Base-by-base conservation (phyloP, 139 green algal species). In the Chlorella sp. region DNA sequence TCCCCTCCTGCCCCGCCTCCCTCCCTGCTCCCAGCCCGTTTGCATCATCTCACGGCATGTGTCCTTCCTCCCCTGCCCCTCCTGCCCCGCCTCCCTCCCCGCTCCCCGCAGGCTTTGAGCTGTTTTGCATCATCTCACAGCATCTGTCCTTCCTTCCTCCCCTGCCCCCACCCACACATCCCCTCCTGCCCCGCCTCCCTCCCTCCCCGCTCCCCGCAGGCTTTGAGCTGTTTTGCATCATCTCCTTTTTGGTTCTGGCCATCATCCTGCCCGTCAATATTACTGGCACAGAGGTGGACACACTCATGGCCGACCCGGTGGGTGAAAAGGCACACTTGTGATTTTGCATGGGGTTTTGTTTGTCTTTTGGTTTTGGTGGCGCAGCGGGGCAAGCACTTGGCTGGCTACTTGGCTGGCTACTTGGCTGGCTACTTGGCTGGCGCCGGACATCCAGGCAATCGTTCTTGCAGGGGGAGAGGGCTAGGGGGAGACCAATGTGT, bases 181-280 rank as follows among this genome's bases (percentile, higher is more conserved):
- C 24, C 64, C 64, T 28, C 64, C 5, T 14, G 11, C 64, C 22
- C 3, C 22, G 64, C 21, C 64, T 3, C 42, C 39, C 60, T 18
- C 0, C 82, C 36, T 7, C 39, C 36, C 30, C 48, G 28, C 48
- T 34, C 18, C 40, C 12, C 21, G 21, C 69, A 89, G 85, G 68
- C 42, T 82, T 89, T 37, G 69, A 84, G 75, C 24, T 83, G 14
- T 89, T 86, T 28, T n/a, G 30, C 0, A 19, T 81, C 1, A 37
- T 90, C 30, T 37, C 37, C 80, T 69, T 90, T 36, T 21, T 92
- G 21, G 37, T 64, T 19, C 34, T 90, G 18, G 76, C 61, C 79
- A 90, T 90, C 84, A 90, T 90, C 86, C 86, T 92, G 57, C 89
- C 89, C 86, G 90, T 90, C 84, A 92, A 92, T 60, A 34, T 64